Conservation (phyloP, 2,329 filamentous ascomycete species). For the Chrysosporium queenslandicum region DNA sequence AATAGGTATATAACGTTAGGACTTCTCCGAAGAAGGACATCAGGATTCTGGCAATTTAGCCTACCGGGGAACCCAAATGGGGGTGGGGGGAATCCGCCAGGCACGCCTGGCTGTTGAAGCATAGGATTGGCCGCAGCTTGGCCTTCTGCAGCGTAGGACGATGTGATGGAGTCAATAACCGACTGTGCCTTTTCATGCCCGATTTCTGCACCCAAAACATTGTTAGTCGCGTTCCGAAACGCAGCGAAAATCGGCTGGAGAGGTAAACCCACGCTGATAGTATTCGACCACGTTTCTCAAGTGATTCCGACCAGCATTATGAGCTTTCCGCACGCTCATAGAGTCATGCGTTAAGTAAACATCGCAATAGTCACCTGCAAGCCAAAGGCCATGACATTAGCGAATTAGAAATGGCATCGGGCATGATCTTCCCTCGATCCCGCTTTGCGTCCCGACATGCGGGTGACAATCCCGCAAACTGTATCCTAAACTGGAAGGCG, state of each 20-base stretch:
- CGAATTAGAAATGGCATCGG: constrained; percentile 6
- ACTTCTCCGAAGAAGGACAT: constrained; percentile 2
- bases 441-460: constrained; percentile 11
- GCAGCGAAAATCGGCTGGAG: not conserved
- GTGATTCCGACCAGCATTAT: constrained; percentile 94
- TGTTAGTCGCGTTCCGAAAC: constrained; percentile 5
- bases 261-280: constrained; percentile 63
- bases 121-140: constrained; percentile 78
- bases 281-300: constrained; percentile 96
- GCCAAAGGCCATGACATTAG: constrained; percentile 7
- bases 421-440: not conserved
- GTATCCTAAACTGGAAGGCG: constrained; percentile 14
- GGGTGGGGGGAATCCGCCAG: constrained; percentile 34
- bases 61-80: constrained; percentile 56
- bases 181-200: constrained; percentile 97
- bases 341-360: constrained; percentile 99
- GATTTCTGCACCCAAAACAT: constrained; percentile 57
- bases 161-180: constrained; percentile 96
- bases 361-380: constrained; percentile 86
- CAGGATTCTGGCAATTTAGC: too few relatives aligned
- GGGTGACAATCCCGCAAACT: constrained; percentile 1
- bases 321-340: constrained; percentile 98
- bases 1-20: constrained; percentile 8
- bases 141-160: constrained; percentile 87
- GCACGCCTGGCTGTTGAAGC: constrained; percentile 46